phyloP scores from a whole-genome alignment of 305 asterid genomes.

The Fraxinus floribunda region DNA sequence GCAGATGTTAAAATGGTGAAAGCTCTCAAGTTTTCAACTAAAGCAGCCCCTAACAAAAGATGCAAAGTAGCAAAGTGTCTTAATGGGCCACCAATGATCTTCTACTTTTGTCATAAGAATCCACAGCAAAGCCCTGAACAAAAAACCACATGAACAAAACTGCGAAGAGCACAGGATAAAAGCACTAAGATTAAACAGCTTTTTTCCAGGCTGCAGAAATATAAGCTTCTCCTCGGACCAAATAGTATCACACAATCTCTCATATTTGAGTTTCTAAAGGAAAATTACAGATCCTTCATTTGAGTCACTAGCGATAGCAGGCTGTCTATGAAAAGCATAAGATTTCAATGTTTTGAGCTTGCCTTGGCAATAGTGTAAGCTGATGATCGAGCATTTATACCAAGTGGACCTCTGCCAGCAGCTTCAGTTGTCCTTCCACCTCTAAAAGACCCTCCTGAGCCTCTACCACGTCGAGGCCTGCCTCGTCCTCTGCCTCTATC shows the following conservation, averaged over 20 bases:
- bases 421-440: conserved; percentile 82
- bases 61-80: conserved; percentile 33
- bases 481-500: conserved; percentile 70
- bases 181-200: conserved; percentile 39
- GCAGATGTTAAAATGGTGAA: conserved; percentile 43
- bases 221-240: conserved; percentile 39
- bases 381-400: conserved; percentile 75
- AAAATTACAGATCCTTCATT: conserved; percentile 45
- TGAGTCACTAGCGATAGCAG: conserved; percentile 51
- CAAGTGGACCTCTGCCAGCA: conserved; percentile 72
- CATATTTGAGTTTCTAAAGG: conserved; percentile 42
- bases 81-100: conserved; percentile 40
- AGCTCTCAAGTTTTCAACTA: conserved; percentile 35
- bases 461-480: conserved; percentile 76
- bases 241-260: conserved; percentile 38
- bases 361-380: conserved; percentile 91
- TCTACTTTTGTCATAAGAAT: conserved; percentile 40
- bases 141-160: conserved; percentile 34
- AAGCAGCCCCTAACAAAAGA: conserved; percentile 27
- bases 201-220: conserved; percentile 29
- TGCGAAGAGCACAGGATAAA: conserved; percentile 36
- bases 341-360: conserved; percentile 58
- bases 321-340: conserved; percentile 52
- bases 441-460: conserved; percentile 58
- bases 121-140: conserved; percentile 38